Evolutionary conservation across 768 basidiomycete genomes (phyloP).

Genomic region (Rhodocollybia butyracea): DNA sequence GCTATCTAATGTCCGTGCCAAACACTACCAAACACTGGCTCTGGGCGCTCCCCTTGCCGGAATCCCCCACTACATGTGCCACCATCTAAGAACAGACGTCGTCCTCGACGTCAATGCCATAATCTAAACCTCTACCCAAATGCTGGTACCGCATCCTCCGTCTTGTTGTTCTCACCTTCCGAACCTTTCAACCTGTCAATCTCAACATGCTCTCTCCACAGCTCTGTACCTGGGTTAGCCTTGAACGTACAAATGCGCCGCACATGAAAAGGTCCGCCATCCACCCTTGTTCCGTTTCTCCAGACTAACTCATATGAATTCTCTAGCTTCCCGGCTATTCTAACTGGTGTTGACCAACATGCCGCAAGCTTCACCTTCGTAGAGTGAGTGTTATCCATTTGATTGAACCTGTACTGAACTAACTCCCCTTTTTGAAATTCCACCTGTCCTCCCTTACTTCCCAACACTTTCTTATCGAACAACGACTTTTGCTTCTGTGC

Average conservation of each 20-base stretch:
- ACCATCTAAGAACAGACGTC: not conserved
- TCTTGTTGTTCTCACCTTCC: not conserved
- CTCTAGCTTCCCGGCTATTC: slow-evolving; percentile 8
- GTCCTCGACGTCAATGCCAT: not conserved
- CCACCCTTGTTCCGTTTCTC: slow-evolving; percentile 10
- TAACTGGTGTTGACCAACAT: slow-evolving; percentile 26
- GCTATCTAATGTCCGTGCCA: too few species aligned
- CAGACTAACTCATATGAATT: slow-evolving; percentile 25
- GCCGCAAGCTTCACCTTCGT: slow-evolving; percentile 25
- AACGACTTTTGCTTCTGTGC: slow-evolving; percentile 18
- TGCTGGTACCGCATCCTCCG: not conserved
- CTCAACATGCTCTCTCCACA: slow-evolving; percentile 15
- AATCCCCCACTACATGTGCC: slow-evolving; percentile 4
- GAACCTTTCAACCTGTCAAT: too few species aligned
- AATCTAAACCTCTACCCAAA: too few species aligned
- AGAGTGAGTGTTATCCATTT: slow-evolving; percentile 21
- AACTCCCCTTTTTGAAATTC: slow-evolving; percentile 23
- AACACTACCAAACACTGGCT: too few species aligned
- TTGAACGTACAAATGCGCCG: slow-evolving; percentile 18
- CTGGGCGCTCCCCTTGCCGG: too few species aligned
- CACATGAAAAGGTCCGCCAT: slow-evolving; percentile 16
- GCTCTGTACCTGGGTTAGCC: slow-evolving; percentile 15
- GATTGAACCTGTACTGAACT: slow-evolving; percentile 31
- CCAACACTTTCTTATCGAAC: slow-evolving; percentile 22
- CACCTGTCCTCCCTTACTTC: slow-evolving; percentile 14